Evolutionary conservation across 2,329 filamentous ascomycete genomes (phyloP), one percentile per base, ranked within the genome.

Genomic region (Fusarium sp.): DNA sequence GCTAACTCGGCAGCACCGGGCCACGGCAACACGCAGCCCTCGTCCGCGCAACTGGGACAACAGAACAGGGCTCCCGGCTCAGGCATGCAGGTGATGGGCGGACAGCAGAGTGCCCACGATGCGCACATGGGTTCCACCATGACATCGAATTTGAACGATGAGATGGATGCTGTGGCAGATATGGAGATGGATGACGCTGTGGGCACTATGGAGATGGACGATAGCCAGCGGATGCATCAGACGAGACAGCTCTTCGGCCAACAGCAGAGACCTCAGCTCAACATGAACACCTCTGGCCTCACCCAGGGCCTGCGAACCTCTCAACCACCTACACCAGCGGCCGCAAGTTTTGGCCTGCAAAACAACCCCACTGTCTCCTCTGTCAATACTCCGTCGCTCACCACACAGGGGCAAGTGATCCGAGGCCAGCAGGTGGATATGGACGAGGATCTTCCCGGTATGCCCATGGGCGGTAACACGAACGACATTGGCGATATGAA

Each of bases 331-430:
- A 97, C 95, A 0, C 95, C 95, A 2, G 90, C 91, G 31, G 86
- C 92, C 25, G 87, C 90, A 50, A 89, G 86, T 73, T 93, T 95
- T 75, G 90, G 90, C 54, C 89, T 97, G 71, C 91, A 93, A 77
- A 93, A 97, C 79, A 97, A 97, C 78, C 95, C 95, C 14, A 97
- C 94, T 1, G 95, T 98, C 16, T 99, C 96, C 3, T 97, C 94
- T 4, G 95, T 97, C 60, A 98, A 97, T 79, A 98, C 95, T 0
- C 95, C 95, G 0, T 97, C 94, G 0, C 85, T 98, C 62, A 91
- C 91, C 64, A 93, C 93, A 70, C 90, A 92, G 33, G 85, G 87
- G 60, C 90, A 93, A 73, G 88, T 91, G 34, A 86, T 88, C 42
- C 86, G 83, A 65, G 88, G 81, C 57, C 77, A 82, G 62, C 85